A percentile compares a stretch with the other conserved stretches of the same genome.
phyloP scores from a whole-genome alignment of 768 basidiomycete species.

The Boletales sp. region DNA sequence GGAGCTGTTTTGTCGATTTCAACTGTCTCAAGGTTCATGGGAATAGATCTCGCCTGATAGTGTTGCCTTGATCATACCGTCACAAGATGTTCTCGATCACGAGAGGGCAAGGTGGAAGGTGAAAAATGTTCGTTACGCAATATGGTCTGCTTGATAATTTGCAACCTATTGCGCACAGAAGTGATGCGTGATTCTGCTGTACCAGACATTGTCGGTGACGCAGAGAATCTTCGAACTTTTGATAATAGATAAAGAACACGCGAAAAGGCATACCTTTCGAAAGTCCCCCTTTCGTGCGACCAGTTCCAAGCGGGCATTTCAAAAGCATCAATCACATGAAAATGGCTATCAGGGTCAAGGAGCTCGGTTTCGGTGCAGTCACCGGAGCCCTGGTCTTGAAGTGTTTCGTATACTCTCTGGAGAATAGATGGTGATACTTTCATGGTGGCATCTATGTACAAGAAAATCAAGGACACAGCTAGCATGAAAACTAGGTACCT shows the following conservation, averaged over 20 bases:
- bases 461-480: neutral
- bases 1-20: slow-evolving; percentile 91
- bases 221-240: slow-evolving; percentile 36
- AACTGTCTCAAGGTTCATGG: slow-evolving; percentile 47
- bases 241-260: slow-evolving; percentile 2
- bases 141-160: slow-evolving; percentile 90
- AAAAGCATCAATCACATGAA: slow-evolving; percentile 84
- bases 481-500: slow-evolving; percentile 9
- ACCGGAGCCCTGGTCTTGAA: slow-evolving; percentile 61
- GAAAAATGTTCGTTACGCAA: slow-evolving; percentile 97
- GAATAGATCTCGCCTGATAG: slow-evolving; percentile 13
- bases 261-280: slow-evolving; percentile 65
- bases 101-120: slow-evolving; percentile 88
- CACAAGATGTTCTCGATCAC: slow-evolving; percentile 82
- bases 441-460: slow-evolving; percentile 65
- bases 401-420: slow-evolving; percentile 66
- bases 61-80: slow-evolving; percentile 53
- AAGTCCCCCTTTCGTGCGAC: slow-evolving; percentile 81
- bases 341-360: slow-evolving; percentile 76
- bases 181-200: slow-evolving; percentile 77
- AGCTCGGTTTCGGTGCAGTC: slow-evolving; percentile 51
- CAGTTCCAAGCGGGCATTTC: slow-evolving; percentile 96
- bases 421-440: slow-evolving; percentile 71
- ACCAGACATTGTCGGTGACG: slow-evolving; percentile 69
- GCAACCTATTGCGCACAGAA: slow-evolving; percentile 79